Evolutionary conservation across 2,329 filamentous ascomycete genomes (phyloP).

Genomic region (Aspergillus fischeri): DNA sequence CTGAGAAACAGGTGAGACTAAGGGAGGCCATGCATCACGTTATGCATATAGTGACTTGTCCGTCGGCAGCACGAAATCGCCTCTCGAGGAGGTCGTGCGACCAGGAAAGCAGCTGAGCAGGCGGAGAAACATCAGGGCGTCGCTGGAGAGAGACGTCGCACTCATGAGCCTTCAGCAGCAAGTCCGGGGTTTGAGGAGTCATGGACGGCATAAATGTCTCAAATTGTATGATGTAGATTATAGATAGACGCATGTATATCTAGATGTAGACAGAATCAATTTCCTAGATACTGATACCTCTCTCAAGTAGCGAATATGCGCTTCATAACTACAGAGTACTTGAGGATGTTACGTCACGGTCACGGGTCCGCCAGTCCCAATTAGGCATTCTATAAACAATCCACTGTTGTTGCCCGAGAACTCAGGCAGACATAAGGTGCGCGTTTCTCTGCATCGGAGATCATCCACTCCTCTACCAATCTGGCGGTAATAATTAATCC

Average conservation of each 20-base stretch:
- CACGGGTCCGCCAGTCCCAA: background rate
- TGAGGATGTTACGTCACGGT: background rate
- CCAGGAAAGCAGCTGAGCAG: slow-evolving; percentile 9
- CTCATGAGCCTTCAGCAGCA: slow-evolving; percentile 14
- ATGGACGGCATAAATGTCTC: slow-evolving; percentile 3
- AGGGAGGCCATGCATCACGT: background rate
- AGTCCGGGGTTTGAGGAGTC: slow-evolving; percentile 20
- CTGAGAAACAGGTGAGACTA: slow-evolving; percentile 24
- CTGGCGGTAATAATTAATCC: background rate
- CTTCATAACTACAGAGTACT: too few species aligned
- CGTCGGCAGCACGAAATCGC: slow-evolving; percentile 20
- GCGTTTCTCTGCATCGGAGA: background rate
- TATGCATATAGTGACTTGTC: background rate
- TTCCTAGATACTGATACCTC: too few species aligned
- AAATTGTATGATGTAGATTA: background rate
- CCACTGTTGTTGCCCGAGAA: background rate
- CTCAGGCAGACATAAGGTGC: slow-evolving; percentile 12
- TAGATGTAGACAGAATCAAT: too few species aligned
- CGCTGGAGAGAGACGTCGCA: background rate
- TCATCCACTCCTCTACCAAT: background rate
- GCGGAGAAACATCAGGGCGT: slow-evolving; percentile 4
- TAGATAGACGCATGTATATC: background rate
- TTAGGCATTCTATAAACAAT: slow-evolving; percentile 1
- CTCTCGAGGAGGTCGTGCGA: slow-evolving; percentile 22
- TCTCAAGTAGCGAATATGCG: too few species aligned